These are phyloP conservation scores for Leccinum broughii DNA, from an alignment of 768 basidiomycete genomes.

Conservation along the genomic window DNA sequence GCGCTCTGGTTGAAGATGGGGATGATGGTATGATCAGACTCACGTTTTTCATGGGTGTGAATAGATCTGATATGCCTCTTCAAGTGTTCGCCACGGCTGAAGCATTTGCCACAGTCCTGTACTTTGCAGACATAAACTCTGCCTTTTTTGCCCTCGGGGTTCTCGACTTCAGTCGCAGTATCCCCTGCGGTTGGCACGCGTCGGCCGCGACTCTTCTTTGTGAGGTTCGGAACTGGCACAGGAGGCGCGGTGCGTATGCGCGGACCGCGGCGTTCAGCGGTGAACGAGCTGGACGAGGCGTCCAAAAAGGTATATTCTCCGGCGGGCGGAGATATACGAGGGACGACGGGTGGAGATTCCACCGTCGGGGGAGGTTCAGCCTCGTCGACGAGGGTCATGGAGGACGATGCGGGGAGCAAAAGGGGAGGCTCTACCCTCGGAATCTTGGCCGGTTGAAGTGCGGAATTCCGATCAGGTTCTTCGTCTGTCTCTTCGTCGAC, in stretches of 20 bases:
- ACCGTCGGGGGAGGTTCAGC: conserved; percentile 9
- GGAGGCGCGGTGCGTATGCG: conserved; percentile 59
- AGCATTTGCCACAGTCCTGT: conserved; percentile 70
- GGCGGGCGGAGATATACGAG: conserved; percentile 28
- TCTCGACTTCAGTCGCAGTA: conserved; percentile 24
- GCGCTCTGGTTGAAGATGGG: conserved; percentile 17
- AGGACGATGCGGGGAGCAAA: conserved; percentile 29
- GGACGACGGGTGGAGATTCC: conserved; percentile 7
- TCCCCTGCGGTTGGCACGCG: conserved; percentile 61
- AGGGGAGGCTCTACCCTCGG: conserved; percentile 28
- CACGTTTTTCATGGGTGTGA: conserved; percentile 78
- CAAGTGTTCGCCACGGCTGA: conserved; percentile 72
- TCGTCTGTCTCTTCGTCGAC: conserved; percentile 38
- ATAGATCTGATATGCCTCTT: conserved; percentile 75
- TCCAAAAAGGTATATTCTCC: conserved; percentile 38
- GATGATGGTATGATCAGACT: conserved; percentile 34
- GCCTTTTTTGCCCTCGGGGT: conserved; percentile 32
- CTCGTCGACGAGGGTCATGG: conserved; percentile 32
- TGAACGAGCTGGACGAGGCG: conserved; percentile 37
- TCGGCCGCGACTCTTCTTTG: conserved; percentile 78
- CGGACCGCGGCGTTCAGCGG: conserved; percentile 44
- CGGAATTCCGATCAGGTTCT: conserved; percentile 24
- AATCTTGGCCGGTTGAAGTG: conserved; percentile 28
- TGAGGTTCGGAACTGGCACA: conserved; percentile 73
- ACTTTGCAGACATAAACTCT: conserved; percentile 62